Base-by-base conservation (phyloP, 208 protist genomes). In the Willaertia magna region DNA sequence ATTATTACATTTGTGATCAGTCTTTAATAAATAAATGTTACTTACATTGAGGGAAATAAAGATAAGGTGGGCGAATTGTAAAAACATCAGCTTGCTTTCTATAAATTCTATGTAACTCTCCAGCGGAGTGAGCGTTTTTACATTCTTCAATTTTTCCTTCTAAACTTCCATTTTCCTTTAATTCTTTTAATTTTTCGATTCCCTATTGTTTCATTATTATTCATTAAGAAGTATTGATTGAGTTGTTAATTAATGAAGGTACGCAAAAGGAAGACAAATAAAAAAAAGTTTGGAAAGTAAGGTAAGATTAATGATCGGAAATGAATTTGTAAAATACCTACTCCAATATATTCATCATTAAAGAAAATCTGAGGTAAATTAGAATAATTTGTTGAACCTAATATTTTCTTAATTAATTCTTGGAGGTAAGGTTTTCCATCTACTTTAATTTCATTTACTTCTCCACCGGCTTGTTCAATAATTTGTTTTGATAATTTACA, bases 31-130 rank as follows among this genome's bases (percentile, higher is more conserved):
- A 9, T 34, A 9, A 67, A 67, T n/a, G n/a, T 11, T 34, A 67
- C 55, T 43, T 75, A 75, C n/a, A n/a, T n/a, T n/a, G 46, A 49
- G 78, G 78, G 12, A 83, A 83, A 40, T 83, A 55, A 26, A 83
- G 26, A 40, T 83, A 12, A 26, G 22, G 3, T 39, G 78, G 43
- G 2, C 3, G 18, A 40, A 83, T 83, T 7, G 39, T 14, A 42
- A 83, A 83, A 6, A 83, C 11, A 42, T 83, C 78, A 20, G 9
- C 18, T 83, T 83, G 78, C 55, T 39, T 83, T 39, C 46, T n/a
- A 42, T 83, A 83, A 22, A 83, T 3, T 42, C 55, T 51, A 9
- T 83, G 55, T 1, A 83, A 22, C 39, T 43, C 47, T 1, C 78
- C 78, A 18, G 78, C 46, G 44, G 30, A 30, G 11, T 49, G 34